Conservation (phyloP, 2,329 filamentous ascomycete species). For the Fusarium sp. region DNA sequence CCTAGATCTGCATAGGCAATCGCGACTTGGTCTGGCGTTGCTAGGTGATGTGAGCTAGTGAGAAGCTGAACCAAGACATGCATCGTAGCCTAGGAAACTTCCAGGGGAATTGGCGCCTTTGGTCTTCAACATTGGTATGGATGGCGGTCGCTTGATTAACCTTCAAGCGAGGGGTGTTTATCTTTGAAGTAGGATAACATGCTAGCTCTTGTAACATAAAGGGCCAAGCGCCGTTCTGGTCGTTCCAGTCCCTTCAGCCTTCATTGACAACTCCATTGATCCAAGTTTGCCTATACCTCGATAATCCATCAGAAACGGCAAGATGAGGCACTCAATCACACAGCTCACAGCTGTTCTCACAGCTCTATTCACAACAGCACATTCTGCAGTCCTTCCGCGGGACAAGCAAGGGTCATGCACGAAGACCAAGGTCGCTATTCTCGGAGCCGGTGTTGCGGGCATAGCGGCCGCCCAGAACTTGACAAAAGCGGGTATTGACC, state of each 20-base stretch:
- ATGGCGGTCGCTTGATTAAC: neutral
- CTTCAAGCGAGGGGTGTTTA: neutral
- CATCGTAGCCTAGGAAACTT: neutral
- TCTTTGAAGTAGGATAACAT: neutral
- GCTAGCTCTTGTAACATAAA: constrained; percentile 1
- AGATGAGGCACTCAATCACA: constrained; percentile 8
- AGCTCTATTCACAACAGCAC: neutral
- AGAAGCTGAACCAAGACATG: neutral
- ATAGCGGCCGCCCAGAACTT: constrained; percentile 74
- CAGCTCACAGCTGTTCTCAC: constrained; percentile 8
- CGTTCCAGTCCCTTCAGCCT: no score
- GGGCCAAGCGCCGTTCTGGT: neutral
- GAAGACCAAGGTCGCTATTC: constrained; percentile 49
- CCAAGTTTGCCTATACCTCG: neutral
- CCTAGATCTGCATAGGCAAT: neutral
- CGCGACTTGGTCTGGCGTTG: neutral
- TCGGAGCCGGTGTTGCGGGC: constrained; percentile 71
- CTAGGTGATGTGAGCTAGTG: neutral
- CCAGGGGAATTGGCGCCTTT: neutral
- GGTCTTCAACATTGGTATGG: neutral
- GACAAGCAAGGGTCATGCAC: constrained; percentile 35
- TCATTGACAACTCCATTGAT: neutral
- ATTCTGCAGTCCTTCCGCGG: neutral
- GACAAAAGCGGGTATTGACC: constrained; percentile 68
- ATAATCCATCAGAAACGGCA: neutral